Percentiles rank a stretch among this genome's conserved stretches.
These are phyloP conservation scores for Botrytis fragariae DNA, from an alignment of 2,329 filamentous ascomycete species.

Conservation along the genomic window DNA sequence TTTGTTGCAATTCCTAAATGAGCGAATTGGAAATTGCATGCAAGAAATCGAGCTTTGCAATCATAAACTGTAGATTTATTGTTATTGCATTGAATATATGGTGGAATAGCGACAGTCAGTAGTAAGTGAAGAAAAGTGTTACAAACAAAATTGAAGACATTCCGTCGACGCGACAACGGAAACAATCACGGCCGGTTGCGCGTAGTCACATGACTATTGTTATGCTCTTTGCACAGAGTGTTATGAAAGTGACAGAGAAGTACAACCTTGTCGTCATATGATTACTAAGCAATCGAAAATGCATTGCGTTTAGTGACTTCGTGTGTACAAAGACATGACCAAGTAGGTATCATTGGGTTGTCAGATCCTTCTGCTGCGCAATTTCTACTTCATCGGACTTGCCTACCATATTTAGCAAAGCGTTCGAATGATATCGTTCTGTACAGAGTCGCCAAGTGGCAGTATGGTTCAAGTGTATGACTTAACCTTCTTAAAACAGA, in stretches of 20 bases:
- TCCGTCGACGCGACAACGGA: conserved; percentile 2
- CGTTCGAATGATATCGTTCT: too few species aligned
- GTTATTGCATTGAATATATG: not conserved
- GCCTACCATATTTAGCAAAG: too few species aligned
- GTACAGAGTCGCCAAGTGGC: too few species aligned
- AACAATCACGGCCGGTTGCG: not conserved
- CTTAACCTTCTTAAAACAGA: too few species aligned
- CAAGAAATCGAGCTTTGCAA: not conserved
- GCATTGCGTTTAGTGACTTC: not conserved
- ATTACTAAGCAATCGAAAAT: not conserved
- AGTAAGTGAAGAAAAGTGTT: not conserved
- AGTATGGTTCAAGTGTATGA: too few species aligned
- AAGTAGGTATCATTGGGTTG: not conserved
- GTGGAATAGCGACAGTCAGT: not conserved
- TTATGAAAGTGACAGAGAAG: not conserved
- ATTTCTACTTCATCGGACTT: too few species aligned
- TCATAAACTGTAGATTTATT: rapidly evolving
- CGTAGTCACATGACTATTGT: not conserved
- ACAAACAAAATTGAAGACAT: not conserved
- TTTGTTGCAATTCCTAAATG: not conserved
- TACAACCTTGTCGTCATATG: not conserved
- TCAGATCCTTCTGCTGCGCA: not conserved
- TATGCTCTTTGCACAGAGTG: not conserved
- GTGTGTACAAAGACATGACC: not conserved
- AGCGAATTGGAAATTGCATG: not conserved